Conservation (phyloP, 2,329 filamentous ascomycete species). For the Monilinia polystroma region DNA sequence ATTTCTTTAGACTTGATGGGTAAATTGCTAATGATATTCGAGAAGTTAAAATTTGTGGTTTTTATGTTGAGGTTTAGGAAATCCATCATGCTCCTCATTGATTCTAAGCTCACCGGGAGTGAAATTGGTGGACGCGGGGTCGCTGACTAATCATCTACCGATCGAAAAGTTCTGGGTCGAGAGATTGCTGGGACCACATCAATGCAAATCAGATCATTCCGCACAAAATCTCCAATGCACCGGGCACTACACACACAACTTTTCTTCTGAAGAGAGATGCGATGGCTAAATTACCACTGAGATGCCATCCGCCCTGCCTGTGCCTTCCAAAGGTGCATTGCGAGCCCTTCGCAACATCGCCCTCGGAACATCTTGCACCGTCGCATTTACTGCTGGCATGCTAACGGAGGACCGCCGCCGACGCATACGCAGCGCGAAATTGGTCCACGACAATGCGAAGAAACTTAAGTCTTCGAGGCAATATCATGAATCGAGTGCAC, state of each 20-base stretch:
- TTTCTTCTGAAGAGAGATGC: slow-evolving; percentile 17
- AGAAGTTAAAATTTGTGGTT: too few species aligned
- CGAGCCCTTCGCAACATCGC: slow-evolving; percentile 56
- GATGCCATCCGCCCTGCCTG: slow-evolving; percentile 45
- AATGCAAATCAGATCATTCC: slow-evolving; percentile 5
- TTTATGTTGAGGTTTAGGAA: too few species aligned
- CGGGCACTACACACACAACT: neutral
- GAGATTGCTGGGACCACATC: neutral
- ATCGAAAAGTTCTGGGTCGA: slow-evolving; percentile 13
- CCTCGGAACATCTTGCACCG: slow-evolving; percentile 57
- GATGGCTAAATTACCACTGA: slow-evolving; percentile 30
- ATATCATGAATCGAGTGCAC: slow-evolving; percentile 42
- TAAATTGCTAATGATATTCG: too few species aligned
- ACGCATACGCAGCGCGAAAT: slow-evolving; percentile 51
- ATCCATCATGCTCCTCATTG: neutral
- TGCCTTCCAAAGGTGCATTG: slow-evolving; percentile 56
- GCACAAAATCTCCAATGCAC: slow-evolving; percentile 1
- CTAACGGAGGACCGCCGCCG: slow-evolving; percentile 58
- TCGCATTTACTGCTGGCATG: slow-evolving; percentile 45
- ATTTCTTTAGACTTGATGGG: too few species aligned
- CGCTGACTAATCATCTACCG: slow-evolving; percentile 12
- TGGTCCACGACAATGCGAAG: slow-evolving; percentile 53
- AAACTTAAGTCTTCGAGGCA: slow-evolving; percentile 48
- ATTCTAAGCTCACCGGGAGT: neutral
- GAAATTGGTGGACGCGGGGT: neutral